Conservation (phyloP, 495 filamentous ascomycete genomes). For the Choiromyces venosus region DNA sequence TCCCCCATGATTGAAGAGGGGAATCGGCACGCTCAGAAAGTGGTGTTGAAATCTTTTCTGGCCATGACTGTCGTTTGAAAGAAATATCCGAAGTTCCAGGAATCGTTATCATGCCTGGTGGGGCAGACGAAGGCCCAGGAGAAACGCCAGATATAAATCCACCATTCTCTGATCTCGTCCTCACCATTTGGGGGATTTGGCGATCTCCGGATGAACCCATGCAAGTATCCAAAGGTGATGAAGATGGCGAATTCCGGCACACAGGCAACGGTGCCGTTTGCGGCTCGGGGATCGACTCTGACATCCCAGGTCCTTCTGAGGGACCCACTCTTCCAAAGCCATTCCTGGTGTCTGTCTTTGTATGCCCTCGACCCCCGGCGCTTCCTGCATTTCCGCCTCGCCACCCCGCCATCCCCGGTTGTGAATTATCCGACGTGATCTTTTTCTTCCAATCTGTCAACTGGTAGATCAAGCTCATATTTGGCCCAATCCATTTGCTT, state of each 20-base stretch:
- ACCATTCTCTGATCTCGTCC: conserved; percentile 40
- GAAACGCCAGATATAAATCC: conserved; percentile 39
- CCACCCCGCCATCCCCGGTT: conserved; percentile 32
- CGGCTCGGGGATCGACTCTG: conserved; percentile 39
- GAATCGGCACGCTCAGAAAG: conserved; percentile 21
- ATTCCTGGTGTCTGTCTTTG: conserved; percentile 31
- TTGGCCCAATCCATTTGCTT: conserved; percentile 93
- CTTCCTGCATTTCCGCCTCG: conserved; percentile 26
- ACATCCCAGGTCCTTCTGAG: conserved; percentile 34
- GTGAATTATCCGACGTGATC: conserved; percentile 49
- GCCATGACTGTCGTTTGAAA: conserved; percentile 31
- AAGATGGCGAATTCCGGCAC: conserved; percentile 36
- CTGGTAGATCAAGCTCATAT: conserved; percentile 97
- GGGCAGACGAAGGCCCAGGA: conserved; percentile 40
- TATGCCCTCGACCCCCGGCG: conserved; percentile 28
- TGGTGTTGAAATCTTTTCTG: conserved; percentile 20
- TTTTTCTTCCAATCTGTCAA: conserved; percentile 84
- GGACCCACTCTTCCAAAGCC: conserved; percentile 36
- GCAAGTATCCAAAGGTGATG: conserved; percentile 13
- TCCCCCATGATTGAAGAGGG: conserved; percentile 24
- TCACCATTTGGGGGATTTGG: conserved; percentile 39
- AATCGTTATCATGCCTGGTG: conserved; percentile 40
- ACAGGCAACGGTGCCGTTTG: conserved; percentile 40
- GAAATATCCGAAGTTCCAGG: conserved; percentile 30
- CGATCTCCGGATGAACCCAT: conserved; percentile 23